Base-by-base conservation (phyloP, 371 early-diverging fungal species). In the Apophysomyces elegans region DNA sequence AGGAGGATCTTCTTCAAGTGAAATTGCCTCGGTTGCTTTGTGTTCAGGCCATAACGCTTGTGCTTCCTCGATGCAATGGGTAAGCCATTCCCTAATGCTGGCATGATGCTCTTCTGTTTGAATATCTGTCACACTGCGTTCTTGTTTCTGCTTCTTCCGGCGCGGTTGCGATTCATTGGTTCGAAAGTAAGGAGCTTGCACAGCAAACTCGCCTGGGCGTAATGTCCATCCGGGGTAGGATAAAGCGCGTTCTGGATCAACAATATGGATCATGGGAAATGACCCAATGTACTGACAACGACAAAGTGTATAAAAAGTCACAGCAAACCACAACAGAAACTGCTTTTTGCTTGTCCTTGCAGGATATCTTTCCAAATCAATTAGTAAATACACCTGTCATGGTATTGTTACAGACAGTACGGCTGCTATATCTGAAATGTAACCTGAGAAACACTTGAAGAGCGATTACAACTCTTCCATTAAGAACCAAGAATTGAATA, bases 111-210 rank as follows among this genome's bases (percentile, higher is more conserved):
- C 62, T 37, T 74, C 58, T 36, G 79, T 74, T 35, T 73, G 70
- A 5, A 58, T 14, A 46, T 79, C 78, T 7, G 73, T 58, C 18
- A 32, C 39, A 62, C 70, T 73, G 41, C 21, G 69, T 69, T 69
- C 63, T 65, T 56, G 61, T 62, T 61, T 64, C 68, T 57, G 73
- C 59, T 58, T 54, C 41, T 59, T 62, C 21, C 32, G 50, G 56
- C 16, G 37, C 41, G 3, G 56, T 16, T n/a, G 62, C 37, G 45
- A 7, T 12, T 61, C 54, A 56, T 57, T 61, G 66, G 16, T 61
- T 16, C 59, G 39, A 62, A 77, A 81, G 43, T 81, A 81, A 44
- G 82, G 82, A 57, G 69, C 43, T 18, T 37, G 37, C 0, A 78
- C 69, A 46, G 68, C 70, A 59, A 77, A 80, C 54, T 80, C 74